Evolutionary conservation across 345 rosid genomes (phyloP).

Genomic region (Geranium rotundifolium): DNA sequence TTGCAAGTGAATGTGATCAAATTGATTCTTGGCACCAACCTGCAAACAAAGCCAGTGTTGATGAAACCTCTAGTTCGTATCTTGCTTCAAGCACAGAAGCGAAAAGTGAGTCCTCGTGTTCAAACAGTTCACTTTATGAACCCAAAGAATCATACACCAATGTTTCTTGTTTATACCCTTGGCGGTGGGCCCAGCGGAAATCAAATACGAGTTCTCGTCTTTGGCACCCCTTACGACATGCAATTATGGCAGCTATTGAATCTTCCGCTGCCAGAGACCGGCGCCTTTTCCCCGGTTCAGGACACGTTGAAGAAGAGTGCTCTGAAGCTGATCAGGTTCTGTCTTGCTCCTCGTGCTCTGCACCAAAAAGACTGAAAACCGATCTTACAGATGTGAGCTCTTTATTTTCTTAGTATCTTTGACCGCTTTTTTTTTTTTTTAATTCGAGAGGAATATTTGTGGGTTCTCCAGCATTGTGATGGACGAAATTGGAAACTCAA

Average conservation of each 20-base stretch:
- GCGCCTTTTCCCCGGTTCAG: slow-evolving; percentile 33
- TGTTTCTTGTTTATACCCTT: slow-evolving; percentile 66
- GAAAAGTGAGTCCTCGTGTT: slow-evolving; percentile 7
- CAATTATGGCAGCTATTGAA: slow-evolving; percentile 73
- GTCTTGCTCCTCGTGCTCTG: slow-evolving; percentile 21
- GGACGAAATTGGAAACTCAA: neutral
- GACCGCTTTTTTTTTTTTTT: neutral
- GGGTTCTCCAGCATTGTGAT: neutral
- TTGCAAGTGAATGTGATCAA: slow-evolving; percentile 63
- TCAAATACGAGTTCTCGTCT: slow-evolving; percentile 15
- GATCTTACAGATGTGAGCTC: slow-evolving; percentile 26
- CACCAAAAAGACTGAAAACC: slow-evolving; percentile 53
- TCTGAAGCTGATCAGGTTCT: slow-evolving; percentile 16
- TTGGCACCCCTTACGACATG: slow-evolving; percentile 75
- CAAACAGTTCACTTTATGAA: slow-evolving; percentile 17
- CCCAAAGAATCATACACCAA: slow-evolving; percentile 9
- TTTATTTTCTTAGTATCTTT: neutral
- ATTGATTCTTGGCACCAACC: slow-evolving; percentile 21
- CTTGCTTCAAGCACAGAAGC: slow-evolving; percentile 8
- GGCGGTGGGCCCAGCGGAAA: slow-evolving; percentile 45
- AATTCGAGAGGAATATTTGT: neutral
- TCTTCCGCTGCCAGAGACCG: slow-evolving; percentile 77
- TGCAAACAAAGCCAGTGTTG: slow-evolving; percentile 8
- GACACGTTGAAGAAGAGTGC: slow-evolving; percentile 14
- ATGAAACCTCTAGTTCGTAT: slow-evolving; percentile 2